phyloP scores from a whole-genome alignment of 129 eudicot species.

The Centrapalus pauciflorus region DNA sequence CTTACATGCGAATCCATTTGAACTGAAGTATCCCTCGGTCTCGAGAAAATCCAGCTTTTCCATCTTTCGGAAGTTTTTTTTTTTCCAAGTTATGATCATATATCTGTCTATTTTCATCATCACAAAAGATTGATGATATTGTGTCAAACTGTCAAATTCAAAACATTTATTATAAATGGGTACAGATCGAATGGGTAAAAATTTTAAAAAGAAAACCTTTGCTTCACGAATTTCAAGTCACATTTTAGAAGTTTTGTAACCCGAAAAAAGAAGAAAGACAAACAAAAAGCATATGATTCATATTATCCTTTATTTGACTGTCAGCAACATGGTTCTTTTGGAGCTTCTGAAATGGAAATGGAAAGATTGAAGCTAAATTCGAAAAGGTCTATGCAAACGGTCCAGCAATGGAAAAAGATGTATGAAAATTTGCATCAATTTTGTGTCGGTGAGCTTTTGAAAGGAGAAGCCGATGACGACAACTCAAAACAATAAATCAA shows the following conservation, averaged over 20 bases:
- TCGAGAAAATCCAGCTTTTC: background rate
- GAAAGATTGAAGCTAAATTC: slow-evolving; percentile 61
- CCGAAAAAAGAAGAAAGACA: background rate
- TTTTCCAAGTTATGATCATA: background rate
- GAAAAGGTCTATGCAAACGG: slow-evolving; percentile 56
- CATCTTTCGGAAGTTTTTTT: background rate
- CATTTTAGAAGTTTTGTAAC: background rate
- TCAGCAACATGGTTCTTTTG: slow-evolving; percentile 84
- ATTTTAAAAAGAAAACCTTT: no score
- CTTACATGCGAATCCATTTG: background rate
- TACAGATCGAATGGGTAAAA: no score
- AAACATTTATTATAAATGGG: no score
- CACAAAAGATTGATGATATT: background rate
- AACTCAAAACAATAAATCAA: no score
- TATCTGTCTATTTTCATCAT: background rate
- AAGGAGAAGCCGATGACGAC: slow-evolving; percentile 27
- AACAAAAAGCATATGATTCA: no score
- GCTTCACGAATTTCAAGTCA: background rate
- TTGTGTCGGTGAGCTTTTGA: slow-evolving; percentile 62
- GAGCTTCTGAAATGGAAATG: slow-evolving; percentile 74
- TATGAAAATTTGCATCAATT: slow-evolving; percentile 66
- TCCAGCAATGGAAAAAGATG: slow-evolving; percentile 83
- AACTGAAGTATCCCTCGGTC: background rate
- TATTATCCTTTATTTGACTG: background rate
- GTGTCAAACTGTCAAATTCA: no score